Evolutionary conservation across 2,329 filamentous ascomycete genomes (phyloP).

Genomic region (Massarina eburnea): DNA sequence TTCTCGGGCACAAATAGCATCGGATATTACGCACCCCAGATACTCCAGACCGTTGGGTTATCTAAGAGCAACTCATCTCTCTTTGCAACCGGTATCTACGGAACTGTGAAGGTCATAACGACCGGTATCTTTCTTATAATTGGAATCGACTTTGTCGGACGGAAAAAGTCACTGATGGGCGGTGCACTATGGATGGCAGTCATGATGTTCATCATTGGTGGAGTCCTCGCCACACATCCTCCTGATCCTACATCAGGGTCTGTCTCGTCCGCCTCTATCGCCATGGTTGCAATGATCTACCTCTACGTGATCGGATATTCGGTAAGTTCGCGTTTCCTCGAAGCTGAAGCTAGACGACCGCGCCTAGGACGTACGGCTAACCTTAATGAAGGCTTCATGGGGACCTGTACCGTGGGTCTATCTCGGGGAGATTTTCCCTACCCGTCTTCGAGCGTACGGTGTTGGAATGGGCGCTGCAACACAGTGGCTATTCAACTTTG

Average conservation of each 20-base stretch:
- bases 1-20: constrained; percentile 45
- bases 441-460: constrained; percentile 41
- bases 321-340: constrained; percentile 43
- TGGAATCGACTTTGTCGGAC: constrained; percentile 5
- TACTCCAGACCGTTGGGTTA: constrained; percentile 4
- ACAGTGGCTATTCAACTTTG: constrained; percentile 41
- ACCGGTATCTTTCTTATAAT: constrained; percentile 7
- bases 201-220: constrained; percentile 8
- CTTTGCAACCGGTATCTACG: constrained; percentile 6
- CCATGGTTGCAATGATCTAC: constrained; percentile 7
- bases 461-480: constrained; percentile 36
- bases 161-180: constrained; percentile 1
- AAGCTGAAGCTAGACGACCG: background rate
- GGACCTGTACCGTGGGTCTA: constrained; percentile 10
- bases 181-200: constrained; percentile 6
- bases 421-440: constrained; percentile 13
- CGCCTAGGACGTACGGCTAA: constrained; percentile 44
- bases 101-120: constrained; percentile 5
- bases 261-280: background rate
- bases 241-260: constrained; percentile 45
- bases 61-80: constrained; percentile 53
- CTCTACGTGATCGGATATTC: constrained; percentile 65
- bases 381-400: too few species aligned
- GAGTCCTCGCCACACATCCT: constrained; percentile 4
- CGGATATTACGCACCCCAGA: constrained; percentile 5